phyloP scores from a whole-genome alignment of 2,329 filamentous ascomycete species.

The Pezicula radicicola region DNA sequence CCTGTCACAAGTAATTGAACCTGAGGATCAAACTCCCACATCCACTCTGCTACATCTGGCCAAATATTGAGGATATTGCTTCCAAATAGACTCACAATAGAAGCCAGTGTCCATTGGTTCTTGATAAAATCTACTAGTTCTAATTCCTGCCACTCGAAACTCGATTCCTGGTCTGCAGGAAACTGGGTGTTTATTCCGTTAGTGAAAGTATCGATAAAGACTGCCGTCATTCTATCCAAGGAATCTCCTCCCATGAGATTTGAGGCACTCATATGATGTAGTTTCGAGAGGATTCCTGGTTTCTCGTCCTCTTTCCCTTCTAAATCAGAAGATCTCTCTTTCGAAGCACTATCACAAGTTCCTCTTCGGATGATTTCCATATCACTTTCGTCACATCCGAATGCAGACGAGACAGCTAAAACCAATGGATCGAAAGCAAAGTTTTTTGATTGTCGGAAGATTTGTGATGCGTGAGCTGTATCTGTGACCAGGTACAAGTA shows the following conservation, averaged over 20 bases:
- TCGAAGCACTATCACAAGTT: background rate
- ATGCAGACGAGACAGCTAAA: background rate
- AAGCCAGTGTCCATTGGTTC: background rate
- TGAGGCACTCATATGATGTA: background rate
- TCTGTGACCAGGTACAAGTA: background rate
- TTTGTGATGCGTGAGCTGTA: background rate
- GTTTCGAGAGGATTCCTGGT: background rate
- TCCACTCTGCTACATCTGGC: background rate
- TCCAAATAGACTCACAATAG: background rate
- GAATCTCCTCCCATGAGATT: background rate
- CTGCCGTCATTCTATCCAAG: background rate
- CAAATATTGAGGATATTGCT: background rate
- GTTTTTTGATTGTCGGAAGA: background rate
- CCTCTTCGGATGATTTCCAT: background rate
- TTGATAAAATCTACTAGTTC: background rate
- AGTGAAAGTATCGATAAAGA: background rate
- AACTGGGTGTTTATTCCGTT: background rate
- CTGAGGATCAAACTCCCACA: background rate
- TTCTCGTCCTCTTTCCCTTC: background rate
- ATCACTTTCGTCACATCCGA: background rate
- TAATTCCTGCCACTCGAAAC: background rate
- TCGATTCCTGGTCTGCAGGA: background rate
- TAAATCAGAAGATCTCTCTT: background rate
- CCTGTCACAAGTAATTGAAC: background rate
- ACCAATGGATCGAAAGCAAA: background rate